Percentiles rank a stretch among this genome's conserved stretches.
Conservation (phyloP, 371 early-diverging fungal species). For the Syncephalastrum monosporum region DNA sequence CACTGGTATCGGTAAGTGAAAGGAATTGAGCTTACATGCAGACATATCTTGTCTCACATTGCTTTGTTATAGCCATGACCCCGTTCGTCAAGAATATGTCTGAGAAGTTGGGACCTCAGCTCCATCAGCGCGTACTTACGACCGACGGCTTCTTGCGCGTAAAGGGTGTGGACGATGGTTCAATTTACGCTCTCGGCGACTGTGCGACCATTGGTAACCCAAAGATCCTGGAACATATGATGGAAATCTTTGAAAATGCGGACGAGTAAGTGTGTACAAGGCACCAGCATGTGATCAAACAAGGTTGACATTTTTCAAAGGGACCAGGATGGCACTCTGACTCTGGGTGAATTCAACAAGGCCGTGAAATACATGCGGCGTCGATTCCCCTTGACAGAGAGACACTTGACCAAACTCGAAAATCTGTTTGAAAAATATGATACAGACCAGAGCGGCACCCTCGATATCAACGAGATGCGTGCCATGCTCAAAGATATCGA, state of each 20-base stretch:
- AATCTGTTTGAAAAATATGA: constrained; percentile 60
- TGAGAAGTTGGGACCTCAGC: constrained; percentile 50
- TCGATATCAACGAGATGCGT: constrained; percentile 65
- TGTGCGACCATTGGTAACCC: constrained; percentile 80
- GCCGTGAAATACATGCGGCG: constrained; percentile 36
- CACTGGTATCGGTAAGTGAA: constrained; percentile 67
- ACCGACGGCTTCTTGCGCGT: constrained; percentile 73
- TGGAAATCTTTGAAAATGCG: constrained; percentile 48
- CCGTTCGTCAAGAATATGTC: constrained; percentile 55
- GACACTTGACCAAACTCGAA: constrained; percentile 50
- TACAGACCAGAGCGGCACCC: constrained; percentile 49
- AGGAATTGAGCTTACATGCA: constrained; percentile 11
- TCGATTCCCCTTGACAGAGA: constrained; percentile 52
- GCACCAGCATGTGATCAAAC: neutral
- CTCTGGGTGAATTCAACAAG: constrained; percentile 43
- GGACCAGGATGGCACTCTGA: constrained; percentile 50
- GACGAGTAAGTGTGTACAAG: constrained; percentile 33
- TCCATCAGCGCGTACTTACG: constrained; percentile 62
- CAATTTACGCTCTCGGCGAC: constrained; percentile 85
- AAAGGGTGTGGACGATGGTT: constrained; percentile 55
- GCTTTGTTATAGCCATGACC: constrained; percentile 44
- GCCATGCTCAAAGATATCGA: constrained; percentile 60
- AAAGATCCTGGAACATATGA: constrained; percentile 52
- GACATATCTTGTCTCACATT: neutral
- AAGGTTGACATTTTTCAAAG: constrained; percentile 2